phyloP scores from a whole-genome alignment of 768 basidiomycete species.

The Antrodiella citrinella region DNA sequence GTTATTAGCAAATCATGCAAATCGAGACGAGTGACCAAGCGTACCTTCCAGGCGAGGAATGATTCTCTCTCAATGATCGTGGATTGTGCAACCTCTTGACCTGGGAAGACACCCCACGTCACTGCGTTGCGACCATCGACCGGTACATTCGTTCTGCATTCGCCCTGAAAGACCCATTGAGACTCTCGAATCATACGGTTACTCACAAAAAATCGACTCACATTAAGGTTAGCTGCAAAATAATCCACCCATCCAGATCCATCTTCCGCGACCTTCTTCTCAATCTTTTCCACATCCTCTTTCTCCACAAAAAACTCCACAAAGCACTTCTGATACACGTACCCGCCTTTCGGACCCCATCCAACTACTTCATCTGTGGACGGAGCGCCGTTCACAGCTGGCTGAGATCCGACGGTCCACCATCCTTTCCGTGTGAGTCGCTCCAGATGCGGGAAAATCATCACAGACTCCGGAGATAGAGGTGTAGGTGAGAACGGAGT shows the following conservation, averaged over 20 bases:
- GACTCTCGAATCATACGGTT: background rate
- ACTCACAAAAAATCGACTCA: slow-evolving; percentile 24
- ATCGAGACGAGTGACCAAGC: background rate
- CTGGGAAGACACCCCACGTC: slow-evolving; percentile 98
- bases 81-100: slow-evolving; percentile 91
- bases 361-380: slow-evolving; percentile 78
- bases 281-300: slow-evolving; percentile 50
- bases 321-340: slow-evolving; percentile 96
- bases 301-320: slow-evolving; percentile 89
- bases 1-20: background rate
- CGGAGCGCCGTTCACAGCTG: slow-evolving; percentile 73
- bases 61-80: slow-evolving; percentile 95
- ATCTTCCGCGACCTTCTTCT: slow-evolving; percentile 42
- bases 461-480: slow-evolving; percentile 71
- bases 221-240: slow-evolving; percentile 76
- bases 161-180: slow-evolving; percentile 45
- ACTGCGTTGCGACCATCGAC: slow-evolving; percentile 85
- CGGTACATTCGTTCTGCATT: slow-evolving; percentile 70
- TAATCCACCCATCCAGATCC: slow-evolving; percentile 70
- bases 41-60: slow-evolving; percentile 94
- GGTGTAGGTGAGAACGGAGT: slow-evolving; percentile 88
- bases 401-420: slow-evolving; percentile 98
- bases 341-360: slow-evolving; percentile 90
- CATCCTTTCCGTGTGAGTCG: slow-evolving; percentile 69
- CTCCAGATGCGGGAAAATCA: slow-evolving; percentile 73